Evolutionary conservation across 805 yeast genomes (phyloP), one percentile per base, ranked within the genome.

Genomic region (Metschnikowia borealis): DNA sequence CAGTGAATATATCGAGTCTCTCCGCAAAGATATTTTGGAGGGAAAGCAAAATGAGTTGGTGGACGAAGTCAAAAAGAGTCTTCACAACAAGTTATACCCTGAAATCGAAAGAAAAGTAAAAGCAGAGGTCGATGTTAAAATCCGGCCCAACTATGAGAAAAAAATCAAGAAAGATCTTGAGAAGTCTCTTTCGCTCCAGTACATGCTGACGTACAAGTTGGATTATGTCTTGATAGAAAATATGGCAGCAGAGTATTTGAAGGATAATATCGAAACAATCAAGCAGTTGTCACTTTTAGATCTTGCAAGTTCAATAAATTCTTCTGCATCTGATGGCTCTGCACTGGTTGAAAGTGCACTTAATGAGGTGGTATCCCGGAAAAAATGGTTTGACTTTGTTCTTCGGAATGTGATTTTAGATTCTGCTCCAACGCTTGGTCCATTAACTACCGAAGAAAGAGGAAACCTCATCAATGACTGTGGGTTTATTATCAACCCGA

Each of bases 381-480:
- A 51, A 31, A 38, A 45, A 6, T 53, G 54, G 54, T 56, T 37
- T 34, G 20, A 35, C 6, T 55, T 46, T 46, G 45, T 62, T 18
- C 51, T 62, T 44, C 47, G 41, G 13, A 58, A 57, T 17, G 38
- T 58, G 31, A 41, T 61, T 11, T 40, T 48, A 17, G 45, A 48
- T 20, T 32, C 53, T 8, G 57, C 57, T 8, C 65, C 65, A 2
- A 38, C 47, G 6, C 48, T 49, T 34, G 57, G 50, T 6, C 48
- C 49, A 5, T 40, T 62, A 35, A 45, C 59, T 3, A 38, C 47
- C 6, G 50, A 52, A 6, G 66, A 62, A 41, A 41, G 17, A 7
- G 66, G 65, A 14, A 41, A 42, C n/a, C 47, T 41, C 20, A 34
- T 60, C 29, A 31, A 18, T 5, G 57, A 57, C 1, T 53, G 50